Conservation (phyloP, 1,284 basidiomycete species). For the Ceratobasidium sp. region DNA sequence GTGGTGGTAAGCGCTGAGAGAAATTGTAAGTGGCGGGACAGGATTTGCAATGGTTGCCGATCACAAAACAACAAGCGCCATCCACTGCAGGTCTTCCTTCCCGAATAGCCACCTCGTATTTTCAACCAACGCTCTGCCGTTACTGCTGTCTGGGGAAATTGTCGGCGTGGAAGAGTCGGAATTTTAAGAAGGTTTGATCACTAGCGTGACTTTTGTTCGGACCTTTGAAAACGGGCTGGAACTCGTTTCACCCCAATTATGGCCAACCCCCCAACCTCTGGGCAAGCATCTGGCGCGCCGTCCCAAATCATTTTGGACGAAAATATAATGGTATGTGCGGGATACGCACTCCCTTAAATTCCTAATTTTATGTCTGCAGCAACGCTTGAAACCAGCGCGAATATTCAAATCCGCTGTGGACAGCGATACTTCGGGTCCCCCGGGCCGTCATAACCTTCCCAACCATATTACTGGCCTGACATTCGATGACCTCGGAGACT, state of each 20-base stretch:
- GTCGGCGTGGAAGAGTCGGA: no score
- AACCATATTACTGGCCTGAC: constrained; percentile 83
- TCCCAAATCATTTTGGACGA: constrained; percentile 17
- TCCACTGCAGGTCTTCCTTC: neutral
- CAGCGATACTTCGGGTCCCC: constrained; percentile 51
- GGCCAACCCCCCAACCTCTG: constrained; percentile 3
- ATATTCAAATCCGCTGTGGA: constrained; percentile 83
- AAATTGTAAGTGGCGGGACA: neutral
- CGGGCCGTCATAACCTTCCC: constrained; percentile 56
- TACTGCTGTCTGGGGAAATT: no score
- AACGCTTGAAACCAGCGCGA: constrained; percentile 82
- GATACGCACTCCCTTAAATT: no score
- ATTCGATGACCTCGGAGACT: constrained; percentile 90
- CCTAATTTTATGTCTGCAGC: constrained; percentile 57
- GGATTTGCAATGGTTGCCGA: neutral
- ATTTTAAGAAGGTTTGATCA: no score
- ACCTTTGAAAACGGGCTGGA: no score
- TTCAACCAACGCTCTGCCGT: neutral
- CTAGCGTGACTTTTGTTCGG: no score
- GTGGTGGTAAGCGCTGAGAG: constrained; percentile 24
- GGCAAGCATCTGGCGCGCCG: neutral
- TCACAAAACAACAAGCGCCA: neutral
- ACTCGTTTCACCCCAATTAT: neutral
- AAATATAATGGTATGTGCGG: constrained; percentile 20
- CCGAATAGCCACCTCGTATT: neutral